phyloP scores from a whole-genome alignment of 2,329 filamentous ascomycete genomes.

The Hawksworthiomyces lignivorus region DNA sequence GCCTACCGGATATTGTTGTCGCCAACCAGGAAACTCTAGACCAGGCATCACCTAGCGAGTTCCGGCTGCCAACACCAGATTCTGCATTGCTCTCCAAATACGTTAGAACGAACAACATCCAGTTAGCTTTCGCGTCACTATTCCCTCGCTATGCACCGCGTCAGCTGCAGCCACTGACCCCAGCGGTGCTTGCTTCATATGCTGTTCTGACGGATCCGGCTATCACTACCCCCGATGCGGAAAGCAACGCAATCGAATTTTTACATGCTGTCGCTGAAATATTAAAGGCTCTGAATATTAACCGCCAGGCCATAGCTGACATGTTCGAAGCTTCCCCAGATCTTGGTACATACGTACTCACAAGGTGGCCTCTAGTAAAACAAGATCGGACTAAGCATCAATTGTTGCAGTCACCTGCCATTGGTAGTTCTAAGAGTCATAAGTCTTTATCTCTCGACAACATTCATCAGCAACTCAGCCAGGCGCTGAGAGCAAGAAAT shows the following conservation, averaged over 20 bases:
- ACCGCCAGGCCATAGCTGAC: constrained; percentile 11
- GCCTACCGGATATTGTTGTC: constrained; percentile 20
- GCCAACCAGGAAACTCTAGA: constrained; percentile 8
- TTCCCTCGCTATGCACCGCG: constrained; percentile 25
- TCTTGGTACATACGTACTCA: constrained; percentile 17
- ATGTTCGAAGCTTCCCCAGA: constrained; percentile 16
- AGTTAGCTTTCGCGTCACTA: constrained; percentile 24
- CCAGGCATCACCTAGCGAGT: not conserved
- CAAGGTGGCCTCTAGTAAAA: constrained; percentile 11
- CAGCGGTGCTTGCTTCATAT: constrained; percentile 31
- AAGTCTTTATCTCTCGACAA: not conserved
- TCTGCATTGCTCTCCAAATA: constrained; percentile 8
- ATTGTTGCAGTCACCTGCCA: no score
- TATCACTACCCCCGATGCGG: constrained; percentile 13
- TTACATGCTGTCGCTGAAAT: constrained; percentile 18
- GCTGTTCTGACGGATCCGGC: constrained; percentile 28
- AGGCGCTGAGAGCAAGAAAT: constrained; percentile 22
- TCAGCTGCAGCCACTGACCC: constrained; percentile 20
- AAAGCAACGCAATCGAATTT: constrained; percentile 19
- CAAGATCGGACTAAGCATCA: no score
- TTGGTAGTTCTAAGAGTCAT: no score
- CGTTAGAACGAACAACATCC: constrained; percentile 14
- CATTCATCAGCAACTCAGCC: constrained; percentile 20
- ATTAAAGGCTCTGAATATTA: constrained; percentile 10
- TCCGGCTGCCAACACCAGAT: constrained; percentile 13